phyloP scores from a whole-genome alignment of 176 grass and related monocot genomes.

The Aegilops longissima region DNA sequence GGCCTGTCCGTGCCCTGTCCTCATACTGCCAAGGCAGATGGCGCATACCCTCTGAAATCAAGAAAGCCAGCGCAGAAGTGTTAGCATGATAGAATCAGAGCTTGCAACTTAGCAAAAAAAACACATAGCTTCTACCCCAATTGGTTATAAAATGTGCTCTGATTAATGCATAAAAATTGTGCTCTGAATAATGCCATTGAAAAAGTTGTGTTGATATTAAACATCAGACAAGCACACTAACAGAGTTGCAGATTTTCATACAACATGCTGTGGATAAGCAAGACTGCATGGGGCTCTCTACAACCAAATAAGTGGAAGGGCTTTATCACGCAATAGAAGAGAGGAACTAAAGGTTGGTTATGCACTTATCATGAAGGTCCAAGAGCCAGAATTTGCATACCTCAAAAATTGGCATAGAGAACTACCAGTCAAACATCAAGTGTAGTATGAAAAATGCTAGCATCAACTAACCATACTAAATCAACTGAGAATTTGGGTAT shows the following conservation, averaged over 20 bases:
- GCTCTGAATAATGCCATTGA: neutral
- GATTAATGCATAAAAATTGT: neutral
- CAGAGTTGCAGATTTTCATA: neutral
- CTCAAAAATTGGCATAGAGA: neutral
- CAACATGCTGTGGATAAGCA: neutral
- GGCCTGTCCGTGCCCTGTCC: slow-evolving; percentile 64
- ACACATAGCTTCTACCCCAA: neutral
- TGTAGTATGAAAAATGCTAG: neutral
- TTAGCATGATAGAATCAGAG: slow-evolving; percentile 23
- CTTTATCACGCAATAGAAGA: neutral
- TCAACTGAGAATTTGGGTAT: neutral
- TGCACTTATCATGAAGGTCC: neutral
- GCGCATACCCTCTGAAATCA: slow-evolving; percentile 71
- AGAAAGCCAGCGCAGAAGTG: neutral
- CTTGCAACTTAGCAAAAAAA: neutral
- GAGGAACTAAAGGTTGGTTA: neutral
- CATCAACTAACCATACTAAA: neutral
- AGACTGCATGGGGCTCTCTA: neutral
- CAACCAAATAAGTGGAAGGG: neutral
- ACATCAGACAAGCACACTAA: neutral
- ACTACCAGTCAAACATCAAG: neutral
- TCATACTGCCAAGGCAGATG: slow-evolving; percentile 85
- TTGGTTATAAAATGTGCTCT: neutral
- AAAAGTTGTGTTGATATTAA: neutral
- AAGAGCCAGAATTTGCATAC: neutral